A percentile compares a stretch with the other conserved stretches of the same genome.
Conservation (phyloP, 768 basidiomycete genomes). For the Holtermannia corniformis region DNA sequence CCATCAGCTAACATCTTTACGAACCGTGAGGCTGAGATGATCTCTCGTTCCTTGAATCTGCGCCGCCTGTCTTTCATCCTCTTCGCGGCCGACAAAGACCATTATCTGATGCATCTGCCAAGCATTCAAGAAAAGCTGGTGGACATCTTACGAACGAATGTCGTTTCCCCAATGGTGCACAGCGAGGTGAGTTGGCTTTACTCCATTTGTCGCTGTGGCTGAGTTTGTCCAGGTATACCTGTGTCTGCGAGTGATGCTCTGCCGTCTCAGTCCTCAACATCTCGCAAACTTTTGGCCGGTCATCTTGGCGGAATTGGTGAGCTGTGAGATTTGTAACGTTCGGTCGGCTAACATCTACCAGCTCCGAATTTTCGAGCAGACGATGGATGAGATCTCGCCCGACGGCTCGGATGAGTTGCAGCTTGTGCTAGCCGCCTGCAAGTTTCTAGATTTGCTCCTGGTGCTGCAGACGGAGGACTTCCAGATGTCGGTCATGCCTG, state of each 20-base stretch:
- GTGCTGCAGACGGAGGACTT: constrained; percentile 94
- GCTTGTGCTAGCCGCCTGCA: constrained; percentile 77
- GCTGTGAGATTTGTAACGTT: constrained; percentile 29
- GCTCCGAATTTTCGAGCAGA: constrained; percentile 84
- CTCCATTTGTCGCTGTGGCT: not conserved
- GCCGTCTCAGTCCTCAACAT: constrained; percentile 81
- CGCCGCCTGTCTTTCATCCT: constrained; percentile 77
- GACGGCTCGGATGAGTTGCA: constrained; percentile 80
- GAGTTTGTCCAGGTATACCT: constrained; percentile 54
- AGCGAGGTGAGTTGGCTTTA: constrained; percentile 57
- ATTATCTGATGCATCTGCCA: constrained; percentile 79
- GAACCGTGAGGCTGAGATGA: constrained; percentile 87
- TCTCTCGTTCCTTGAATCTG: constrained; percentile 72
- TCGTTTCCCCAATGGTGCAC: constrained; percentile 71
- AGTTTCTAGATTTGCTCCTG: constrained; percentile 85
- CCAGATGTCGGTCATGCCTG: constrained; percentile 77
- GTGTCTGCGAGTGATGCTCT: constrained; percentile 81
- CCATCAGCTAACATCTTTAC: constrained; percentile 95
- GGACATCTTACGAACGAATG: constrained; percentile 70
- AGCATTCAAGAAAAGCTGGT: constrained; percentile 95
- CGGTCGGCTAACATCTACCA: constrained; percentile 31
- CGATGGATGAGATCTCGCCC: constrained; percentile 57
- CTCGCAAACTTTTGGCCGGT: constrained; percentile 95
- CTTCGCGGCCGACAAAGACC: constrained; percentile 81
- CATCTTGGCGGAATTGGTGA: constrained; percentile 78